A percentile compares a stretch with the other conserved stretches of the same genome.
Conservation (phyloP, 352 stramenopile species). For the Phytophthora rubi region DNA sequence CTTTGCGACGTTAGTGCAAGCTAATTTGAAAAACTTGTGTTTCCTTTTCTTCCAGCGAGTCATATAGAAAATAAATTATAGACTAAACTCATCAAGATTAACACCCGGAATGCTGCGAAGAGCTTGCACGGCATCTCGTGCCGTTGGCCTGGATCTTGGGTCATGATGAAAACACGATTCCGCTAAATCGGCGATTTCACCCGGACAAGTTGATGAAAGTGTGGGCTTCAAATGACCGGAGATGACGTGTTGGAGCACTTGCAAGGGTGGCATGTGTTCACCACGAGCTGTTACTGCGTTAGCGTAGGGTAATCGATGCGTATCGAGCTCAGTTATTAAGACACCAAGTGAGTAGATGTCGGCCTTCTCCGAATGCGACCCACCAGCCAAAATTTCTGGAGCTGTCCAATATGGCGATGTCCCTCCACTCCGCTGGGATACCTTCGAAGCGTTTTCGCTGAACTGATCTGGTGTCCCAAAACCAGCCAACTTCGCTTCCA, state of each 20-base stretch:
- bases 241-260: conserved; percentile 44
- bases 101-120: conserved; percentile 24
- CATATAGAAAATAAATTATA: conserved; percentile 16
- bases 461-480: conserved; percentile 27
- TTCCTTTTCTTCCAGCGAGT: too few species aligned
- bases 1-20: too few species aligned
- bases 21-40: too few species aligned
- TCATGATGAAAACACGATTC: conserved; percentile 41
- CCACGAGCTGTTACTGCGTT: conserved; percentile 24
- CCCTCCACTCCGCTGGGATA: conserved; percentile 18
- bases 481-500: conserved; percentile 53
- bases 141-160: conserved; percentile 34
- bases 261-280: conserved; percentile 21
- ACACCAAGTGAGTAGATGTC: conserved; percentile 84
- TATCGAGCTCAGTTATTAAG: conserved; percentile 63
- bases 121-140: conserved; percentile 27
- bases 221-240: conserved; percentile 35
- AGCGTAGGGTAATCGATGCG: conserved; percentile 42
- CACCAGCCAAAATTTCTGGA: conserved; percentile 68
- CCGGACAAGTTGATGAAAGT: conserved; percentile 40
- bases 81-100: conserved; percentile 39
- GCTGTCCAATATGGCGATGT: conserved; percentile 67
- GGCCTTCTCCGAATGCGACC: conserved; percentile 51
- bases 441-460: conserved; percentile 7
- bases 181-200: conserved; percentile 33